phyloP scores from a whole-genome alignment of 176 grass and related monocot genomes.

The Cenchrus purpureus region DNA sequence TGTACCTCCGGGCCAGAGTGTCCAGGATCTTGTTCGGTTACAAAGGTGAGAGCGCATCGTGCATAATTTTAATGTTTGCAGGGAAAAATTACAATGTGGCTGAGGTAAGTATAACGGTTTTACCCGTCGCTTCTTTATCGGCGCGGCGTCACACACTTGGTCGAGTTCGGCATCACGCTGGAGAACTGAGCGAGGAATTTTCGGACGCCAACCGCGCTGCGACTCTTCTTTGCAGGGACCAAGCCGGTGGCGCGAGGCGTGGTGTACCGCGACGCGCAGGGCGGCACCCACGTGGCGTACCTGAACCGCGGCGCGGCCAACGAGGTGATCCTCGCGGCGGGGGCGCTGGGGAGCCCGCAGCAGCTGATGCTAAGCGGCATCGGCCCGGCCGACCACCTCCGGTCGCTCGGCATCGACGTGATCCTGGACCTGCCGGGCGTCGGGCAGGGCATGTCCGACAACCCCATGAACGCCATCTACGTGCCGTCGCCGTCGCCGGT shows the following conservation, averaged over 20 bases:
- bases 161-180: background rate
- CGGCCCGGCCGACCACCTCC: conserved; percentile 66
- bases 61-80: background rate
- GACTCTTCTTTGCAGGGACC: conserved; percentile 13
- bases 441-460: conserved; percentile 80
- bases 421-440: conserved; percentile 63
- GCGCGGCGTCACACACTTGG: background rate
- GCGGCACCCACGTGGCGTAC: conserved; percentile 53
- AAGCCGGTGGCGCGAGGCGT: conserved; percentile 70
- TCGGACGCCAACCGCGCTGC: background rate
- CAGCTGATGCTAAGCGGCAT: conserved; percentile 89
- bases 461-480: conserved; percentile 83
- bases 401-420: conserved; percentile 59
- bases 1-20: conserved; percentile 47
- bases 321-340: conserved; percentile 77
- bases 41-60: conserved; percentile 4
- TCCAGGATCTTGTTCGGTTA: conserved; percentile 52
- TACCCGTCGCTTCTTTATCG: conserved; percentile 20
- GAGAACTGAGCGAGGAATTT: background rate
- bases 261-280: conserved; percentile 57
- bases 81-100: no score
- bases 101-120: background rate
- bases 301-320: conserved; percentile 49
- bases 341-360: conserved; percentile 86
- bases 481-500: conserved; percentile 71